Base-by-base conservation (phyloP, 768 basidiomycete species). In the Sporobolomyces pararoseus region DNA sequence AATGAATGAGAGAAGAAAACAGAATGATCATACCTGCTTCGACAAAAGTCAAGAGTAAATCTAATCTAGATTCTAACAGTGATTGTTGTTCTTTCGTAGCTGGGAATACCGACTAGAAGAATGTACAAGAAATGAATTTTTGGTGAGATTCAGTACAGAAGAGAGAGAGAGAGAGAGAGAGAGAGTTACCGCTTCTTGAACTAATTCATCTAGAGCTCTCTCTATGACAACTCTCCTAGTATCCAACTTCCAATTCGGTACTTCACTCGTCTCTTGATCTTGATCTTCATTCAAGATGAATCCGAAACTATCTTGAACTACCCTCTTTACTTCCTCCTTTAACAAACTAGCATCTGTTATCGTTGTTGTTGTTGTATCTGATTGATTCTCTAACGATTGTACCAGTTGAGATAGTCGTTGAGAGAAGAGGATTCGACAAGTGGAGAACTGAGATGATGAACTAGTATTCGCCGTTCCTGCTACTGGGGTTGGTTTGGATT, bases 31-130 rank as follows among this genome's bases (percentile, higher is more conserved):
- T 75, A 87, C 89, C 89, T 55, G 86, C 84, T 76, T 91, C 89
- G 29, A 88, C 88, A 80, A 90, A 88, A 37, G 86, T 84, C 50
- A 92, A 82, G 23, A 86, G 83, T 53, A 91, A 79, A 80, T 93
- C 91, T 51, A 92, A 83, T 71, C 83, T 83, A 78, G 84, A 83
- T 89, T 53, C 47, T 34, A 53, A 58, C 9, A 46, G 51, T 14
- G 23, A 19, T 13, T 47, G 27, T 19, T 52, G 51, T 7, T 16
- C 51, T 2, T 32, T 34, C 35, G 47, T 42, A 7, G 54, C 25
- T 14, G 60, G 54, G 25, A 44, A 25, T 1, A 31, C 37, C 0
- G 61, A 65, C 65, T 66, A n/a, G n/a, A n/a, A n/a, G n/a, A n/a
- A n/a, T n/a, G n/a, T n/a, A n/a, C n/a, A n/a, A n/a, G n/a, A n/a